A percentile compares a stretch with the other conserved stretches of the same genome.
These are phyloP conservation scores for Metarhizium guizhouense DNA, from an alignment of 2,329 filamentous ascomycete genomes.

Conservation along the genomic window DNA sequence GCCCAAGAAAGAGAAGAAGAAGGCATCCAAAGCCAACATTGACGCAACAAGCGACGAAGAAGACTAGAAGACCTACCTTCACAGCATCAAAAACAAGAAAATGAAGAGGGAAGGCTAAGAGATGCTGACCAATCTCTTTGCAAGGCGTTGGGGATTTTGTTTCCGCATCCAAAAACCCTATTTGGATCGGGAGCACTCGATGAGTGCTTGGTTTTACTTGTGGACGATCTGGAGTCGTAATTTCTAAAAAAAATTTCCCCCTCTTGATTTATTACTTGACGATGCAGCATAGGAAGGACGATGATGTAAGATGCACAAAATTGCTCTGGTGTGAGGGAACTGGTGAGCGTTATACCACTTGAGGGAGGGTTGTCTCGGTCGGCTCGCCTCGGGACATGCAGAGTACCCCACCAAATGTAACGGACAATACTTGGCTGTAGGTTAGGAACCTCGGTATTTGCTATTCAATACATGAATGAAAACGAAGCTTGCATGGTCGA, in stretches of 20 bases:
- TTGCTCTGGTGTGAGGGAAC: no score
- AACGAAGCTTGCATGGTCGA: no score
- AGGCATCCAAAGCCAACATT: conserved; percentile 48
- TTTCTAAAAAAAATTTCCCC: no score
- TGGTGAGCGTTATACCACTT: no score
- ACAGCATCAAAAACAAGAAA: neutral
- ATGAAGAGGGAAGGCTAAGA: neutral
- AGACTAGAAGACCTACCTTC: conserved; percentile 19
- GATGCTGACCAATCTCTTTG: neutral
- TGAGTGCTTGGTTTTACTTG: no score
- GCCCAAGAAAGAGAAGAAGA: conserved; percentile 26
- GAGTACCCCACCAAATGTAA: neutral
- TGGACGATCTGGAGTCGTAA: no score
- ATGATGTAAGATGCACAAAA: no score
- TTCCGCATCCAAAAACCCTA: neutral
- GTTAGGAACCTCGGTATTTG: neutral
- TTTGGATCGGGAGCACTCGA: neutral
- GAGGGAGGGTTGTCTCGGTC: no score
- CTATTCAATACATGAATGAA: no score
- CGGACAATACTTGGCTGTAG: neutral
- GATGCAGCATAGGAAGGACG: no score
- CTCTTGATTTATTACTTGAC: no score
- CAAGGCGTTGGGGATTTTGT: neutral
- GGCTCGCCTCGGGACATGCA: no score
- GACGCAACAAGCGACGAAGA: conserved; percentile 56